These are phyloP conservation scores for Asterella californica DNA, from an alignment of 225 moss, liverwort and hornwort genomes.

Conservation along the genomic window DNA sequence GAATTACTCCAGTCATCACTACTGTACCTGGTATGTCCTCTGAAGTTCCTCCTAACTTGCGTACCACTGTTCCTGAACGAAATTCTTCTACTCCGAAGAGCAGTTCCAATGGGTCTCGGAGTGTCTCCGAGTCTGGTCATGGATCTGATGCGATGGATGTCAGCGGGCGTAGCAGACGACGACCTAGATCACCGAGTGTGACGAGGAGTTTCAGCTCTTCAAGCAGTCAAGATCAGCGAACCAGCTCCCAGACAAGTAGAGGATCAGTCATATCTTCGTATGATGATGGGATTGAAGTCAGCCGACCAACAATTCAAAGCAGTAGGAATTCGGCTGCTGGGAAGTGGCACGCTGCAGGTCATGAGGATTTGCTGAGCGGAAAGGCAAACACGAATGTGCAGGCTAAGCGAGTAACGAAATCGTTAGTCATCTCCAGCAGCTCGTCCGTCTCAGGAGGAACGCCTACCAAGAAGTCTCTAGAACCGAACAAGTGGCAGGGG, in stretches of 20 bases:
- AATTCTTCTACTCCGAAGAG: constrained; percentile 26
- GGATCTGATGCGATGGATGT: constrained; percentile 20
- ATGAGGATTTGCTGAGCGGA: constrained; percentile 30
- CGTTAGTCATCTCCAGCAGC: constrained; percentile 22
- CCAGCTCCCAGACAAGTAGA: constrained; percentile 48
- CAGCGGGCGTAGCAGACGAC: constrained; percentile 26
- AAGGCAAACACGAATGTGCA: constrained; percentile 27
- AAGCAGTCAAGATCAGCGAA: constrained; percentile 48
- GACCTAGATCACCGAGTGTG: constrained; percentile 46
- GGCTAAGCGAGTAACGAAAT: constrained; percentile 33
- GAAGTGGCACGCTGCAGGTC: constrained; percentile 40
- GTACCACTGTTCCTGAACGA: constrained; percentile 36
- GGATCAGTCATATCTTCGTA: constrained; percentile 42
- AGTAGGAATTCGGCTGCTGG: constrained; percentile 23
- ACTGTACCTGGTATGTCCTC: constrained; percentile 44
- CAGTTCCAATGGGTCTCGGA: constrained; percentile 20
- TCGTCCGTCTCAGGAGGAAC: constrained; percentile 24
- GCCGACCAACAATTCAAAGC: constrained; percentile 29
- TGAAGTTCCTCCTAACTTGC: constrained; percentile 44
- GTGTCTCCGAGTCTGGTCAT: constrained; percentile 16
- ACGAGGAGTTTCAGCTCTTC: constrained; percentile 48
- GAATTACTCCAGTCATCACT: constrained; percentile 39
- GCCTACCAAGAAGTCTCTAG: constrained; percentile 28
- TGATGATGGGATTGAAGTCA: constrained; percentile 45
- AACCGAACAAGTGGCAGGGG: constrained; percentile 33